Evolutionary conservation across 495 filamentous ascomycete genomes (phyloP), one percentile per base, ranked within the genome.

Genomic region (Aspergillus indologenus): DNA sequence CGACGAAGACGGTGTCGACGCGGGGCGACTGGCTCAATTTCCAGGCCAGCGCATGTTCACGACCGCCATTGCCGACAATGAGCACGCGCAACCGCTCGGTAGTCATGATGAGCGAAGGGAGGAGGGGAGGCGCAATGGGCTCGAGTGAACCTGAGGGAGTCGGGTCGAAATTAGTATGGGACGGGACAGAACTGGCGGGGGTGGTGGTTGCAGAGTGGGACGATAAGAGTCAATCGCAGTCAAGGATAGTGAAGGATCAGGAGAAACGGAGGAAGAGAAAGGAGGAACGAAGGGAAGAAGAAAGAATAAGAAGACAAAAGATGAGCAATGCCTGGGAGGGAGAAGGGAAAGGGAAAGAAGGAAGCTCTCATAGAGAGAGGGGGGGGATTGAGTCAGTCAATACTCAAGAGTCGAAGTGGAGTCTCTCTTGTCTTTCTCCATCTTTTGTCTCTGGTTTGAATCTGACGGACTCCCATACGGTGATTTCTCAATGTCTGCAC

Each of bases 1-100:
- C 77, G 60, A 81, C 76, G 60, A 77, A 79, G 58, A 81, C 68
- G 47, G 70, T 70, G 59, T 77, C 71, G 54, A 79, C 80, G 44
- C 80, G 75, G 47, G 83, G 76, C 18, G 92, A 96, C 69, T 96
- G 88, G 64, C 85, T 84, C 29, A 98, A 79, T 73, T 95, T 97
- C 93, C 92, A 97, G 43, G 93, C 92, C 44, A 96, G 80, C 40
- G 94, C 91, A 78, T 98, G 91, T 74, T 98, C 94, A 65, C 94
- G 83, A 52, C 94, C 94, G 55, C 94, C 94, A 72, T 89, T 93
- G 68, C 94, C 94, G 59, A 98, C 83, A 47, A 98, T 83, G 61
- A 98, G 87, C 57, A 97, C 82, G 58, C 77, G 75, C 63, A 81
- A 70, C 65, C 71, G 71, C 68, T 80, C 77, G 66, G 72, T 71